Conservation (phyloP, 441 rosid species). For the Pelargonium australe region DNA sequence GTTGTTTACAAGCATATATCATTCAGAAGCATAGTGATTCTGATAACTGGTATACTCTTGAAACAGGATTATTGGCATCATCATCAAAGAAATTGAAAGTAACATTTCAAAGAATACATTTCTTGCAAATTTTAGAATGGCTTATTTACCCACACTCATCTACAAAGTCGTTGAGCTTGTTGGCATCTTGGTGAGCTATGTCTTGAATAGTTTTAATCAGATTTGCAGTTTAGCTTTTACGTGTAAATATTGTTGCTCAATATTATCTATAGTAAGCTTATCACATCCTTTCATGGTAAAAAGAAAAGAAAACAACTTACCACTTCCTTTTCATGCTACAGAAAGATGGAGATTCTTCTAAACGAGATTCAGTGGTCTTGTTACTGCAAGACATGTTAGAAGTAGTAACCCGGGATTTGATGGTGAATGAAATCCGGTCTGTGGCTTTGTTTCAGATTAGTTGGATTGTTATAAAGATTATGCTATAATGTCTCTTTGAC, state of each 20-base stretch:
- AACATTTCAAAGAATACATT: conserved; percentile 75
- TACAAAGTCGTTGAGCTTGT: conserved; percentile 84
- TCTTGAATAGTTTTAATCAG: conserved; percentile 3
- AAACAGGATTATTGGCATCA: conserved; percentile 75
- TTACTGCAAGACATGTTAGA: conserved; percentile 95
- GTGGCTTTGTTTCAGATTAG: conserved; percentile 30
- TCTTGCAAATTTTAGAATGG: conserved; percentile 86
- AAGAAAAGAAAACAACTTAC: conserved; percentile 6
- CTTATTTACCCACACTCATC: conserved; percentile 64
- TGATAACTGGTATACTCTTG: conserved; percentile 15
- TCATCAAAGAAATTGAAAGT: conserved; percentile 83
- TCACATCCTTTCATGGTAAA: neutral
- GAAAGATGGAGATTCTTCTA: conserved; percentile 83
- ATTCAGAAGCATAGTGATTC: neutral
- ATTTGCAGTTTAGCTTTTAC: neutral
- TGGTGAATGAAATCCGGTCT: conserved; percentile 91
- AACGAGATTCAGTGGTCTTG: conserved; percentile 68
- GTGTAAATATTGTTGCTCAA: neutral
- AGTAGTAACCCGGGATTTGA: conserved; percentile 91
- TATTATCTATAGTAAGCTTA: neutral
- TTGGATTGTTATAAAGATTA: conserved; percentile 10
- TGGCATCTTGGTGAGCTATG: conserved; percentile 65
- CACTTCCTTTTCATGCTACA: conserved; percentile 34
- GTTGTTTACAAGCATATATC: neutral
- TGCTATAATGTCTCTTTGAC: conserved; percentile 11